Evolutionary conservation across 345 rosid species (phyloP).

Genomic region (Passiflora organensis): DNA sequence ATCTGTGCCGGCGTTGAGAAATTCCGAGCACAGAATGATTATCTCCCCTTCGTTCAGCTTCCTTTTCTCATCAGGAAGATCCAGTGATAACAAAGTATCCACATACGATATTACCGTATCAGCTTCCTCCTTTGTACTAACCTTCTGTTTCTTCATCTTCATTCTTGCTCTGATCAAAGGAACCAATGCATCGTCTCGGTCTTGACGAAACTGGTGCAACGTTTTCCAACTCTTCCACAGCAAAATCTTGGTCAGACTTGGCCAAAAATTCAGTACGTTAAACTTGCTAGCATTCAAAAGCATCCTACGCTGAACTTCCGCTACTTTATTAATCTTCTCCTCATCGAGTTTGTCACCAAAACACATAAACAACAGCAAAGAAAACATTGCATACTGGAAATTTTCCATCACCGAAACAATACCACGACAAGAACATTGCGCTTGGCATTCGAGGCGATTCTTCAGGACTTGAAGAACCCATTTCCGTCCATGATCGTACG

Average conservation of each 20-base stretch:
- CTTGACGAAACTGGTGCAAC: background rate
- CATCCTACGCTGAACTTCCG: background rate
- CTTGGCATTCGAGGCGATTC: background rate
- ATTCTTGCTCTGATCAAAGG: slow-evolving; percentile 10
- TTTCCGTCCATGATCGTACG: background rate
- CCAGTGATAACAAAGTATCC: slow-evolving; percentile 12
- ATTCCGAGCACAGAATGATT: slow-evolving; percentile 7
- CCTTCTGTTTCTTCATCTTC: slow-evolving; percentile 3
- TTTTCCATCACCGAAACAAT: background rate
- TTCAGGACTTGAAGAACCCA: slow-evolving; percentile 3
- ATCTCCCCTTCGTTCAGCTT: slow-evolving; percentile 10
- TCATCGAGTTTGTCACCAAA: background rate
- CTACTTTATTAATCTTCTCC: background rate
- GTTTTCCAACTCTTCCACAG: background rate
- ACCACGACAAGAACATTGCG: background rate
- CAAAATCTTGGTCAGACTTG: background rate
- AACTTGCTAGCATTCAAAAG: background rate
- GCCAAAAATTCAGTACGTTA: background rate
- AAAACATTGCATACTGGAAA: slow-evolving; percentile 2
- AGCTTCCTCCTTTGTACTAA: background rate
- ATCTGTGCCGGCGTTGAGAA: slow-evolving; percentile 5
- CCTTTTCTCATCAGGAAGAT: slow-evolving; percentile 14
- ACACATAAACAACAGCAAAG: background rate
- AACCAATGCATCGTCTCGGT: background rate
- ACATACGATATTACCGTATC: background rate